Percentiles rank a stretch among this genome's conserved stretches.
Conservation (phyloP, 2,329 filamentous ascomycete species). For the Colletotrichum noveboracense region DNA sequence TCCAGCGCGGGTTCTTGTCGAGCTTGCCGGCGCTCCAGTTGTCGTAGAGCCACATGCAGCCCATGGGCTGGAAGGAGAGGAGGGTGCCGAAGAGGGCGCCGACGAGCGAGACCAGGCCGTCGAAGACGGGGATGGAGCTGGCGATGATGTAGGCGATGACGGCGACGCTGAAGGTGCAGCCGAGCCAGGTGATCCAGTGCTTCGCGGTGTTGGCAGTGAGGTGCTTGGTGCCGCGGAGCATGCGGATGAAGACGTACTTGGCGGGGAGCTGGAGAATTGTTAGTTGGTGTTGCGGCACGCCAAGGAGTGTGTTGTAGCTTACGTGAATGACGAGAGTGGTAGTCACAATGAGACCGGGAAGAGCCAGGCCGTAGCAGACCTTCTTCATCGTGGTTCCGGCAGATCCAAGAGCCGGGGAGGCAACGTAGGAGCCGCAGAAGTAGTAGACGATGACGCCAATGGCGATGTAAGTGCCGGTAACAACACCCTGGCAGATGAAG, state of each 20-base stretch:
- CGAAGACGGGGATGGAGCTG: slow-evolving; percentile 33
- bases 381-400: slow-evolving; percentile 47
- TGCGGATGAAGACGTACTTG: slow-evolving; percentile 32
- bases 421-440: slow-evolving; percentile 49
- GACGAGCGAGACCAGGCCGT: slow-evolving; percentile 29
- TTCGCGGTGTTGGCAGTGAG: slow-evolving; percentile 30
- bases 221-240: slow-evolving; percentile 33
- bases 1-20: slow-evolving; percentile 9
- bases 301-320: background rate
- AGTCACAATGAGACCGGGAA: slow-evolving; percentile 33
- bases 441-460: slow-evolving; percentile 47
- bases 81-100: slow-evolving; percentile 31
- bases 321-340: slow-evolving; percentile 32
- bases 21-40: slow-evolving; percentile 36
- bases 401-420: slow-evolving; percentile 51
- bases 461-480: slow-evolving; percentile 36
- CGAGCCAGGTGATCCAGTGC: slow-evolving; percentile 37
- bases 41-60: slow-evolving; percentile 48
- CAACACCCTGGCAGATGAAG: slow-evolving; percentile 28
- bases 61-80: slow-evolving; percentile 32
- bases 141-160: slow-evolving; percentile 33
- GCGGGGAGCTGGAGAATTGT: slow-evolving; percentile 19
- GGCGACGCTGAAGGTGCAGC: slow-evolving; percentile 28
- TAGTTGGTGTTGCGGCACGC: background rate
- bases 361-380: slow-evolving; percentile 45